These are phyloP conservation scores for Eimeria necatrix DNA, from an alignment of 169 alveolate genomes.

Conservation along the genomic window DNA sequence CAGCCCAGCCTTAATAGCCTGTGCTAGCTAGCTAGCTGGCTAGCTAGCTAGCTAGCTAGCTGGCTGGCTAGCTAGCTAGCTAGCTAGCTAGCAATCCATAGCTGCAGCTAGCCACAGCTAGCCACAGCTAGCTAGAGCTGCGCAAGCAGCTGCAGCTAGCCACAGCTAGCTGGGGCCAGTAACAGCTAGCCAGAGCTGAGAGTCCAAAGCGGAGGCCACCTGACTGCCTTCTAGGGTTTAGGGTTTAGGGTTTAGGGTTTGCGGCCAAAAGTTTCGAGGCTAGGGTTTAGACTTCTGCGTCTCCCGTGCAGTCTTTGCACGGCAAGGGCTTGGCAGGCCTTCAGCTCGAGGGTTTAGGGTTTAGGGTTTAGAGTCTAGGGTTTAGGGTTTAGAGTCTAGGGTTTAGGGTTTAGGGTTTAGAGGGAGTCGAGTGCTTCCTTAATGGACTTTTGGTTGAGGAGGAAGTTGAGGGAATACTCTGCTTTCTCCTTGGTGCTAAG, in stretches of 20 bases:
- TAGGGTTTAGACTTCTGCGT: no score
- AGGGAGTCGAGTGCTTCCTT: background rate
- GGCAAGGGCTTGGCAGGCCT: background rate
- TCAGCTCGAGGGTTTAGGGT: background rate
- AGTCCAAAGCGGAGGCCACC: no score
- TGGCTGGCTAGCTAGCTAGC: background rate
- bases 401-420: background rate
- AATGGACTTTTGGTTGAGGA: conserved; percentile 19
- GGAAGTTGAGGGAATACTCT: conserved; percentile 20
- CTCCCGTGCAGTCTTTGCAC: no score
- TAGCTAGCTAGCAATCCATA: background rate
- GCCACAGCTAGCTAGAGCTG: background rate
- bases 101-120: background rate
- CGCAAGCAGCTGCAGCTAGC: background rate
- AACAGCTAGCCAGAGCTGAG: background rate
- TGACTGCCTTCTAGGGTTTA: background rate
- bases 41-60: background rate
- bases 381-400: background rate
- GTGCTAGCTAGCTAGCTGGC: background rate
- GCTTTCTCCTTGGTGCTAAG: conserved; percentile 33
- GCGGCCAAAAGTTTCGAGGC: no score
- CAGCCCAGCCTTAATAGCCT: no score
- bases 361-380: conserved; percentile 3
- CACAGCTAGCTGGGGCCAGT: background rate
- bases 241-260: conserved; percentile 47